Evolutionary conservation across 2,329 filamentous ascomycete species (phyloP).

Genomic region (Aspergillus viridinutans): DNA sequence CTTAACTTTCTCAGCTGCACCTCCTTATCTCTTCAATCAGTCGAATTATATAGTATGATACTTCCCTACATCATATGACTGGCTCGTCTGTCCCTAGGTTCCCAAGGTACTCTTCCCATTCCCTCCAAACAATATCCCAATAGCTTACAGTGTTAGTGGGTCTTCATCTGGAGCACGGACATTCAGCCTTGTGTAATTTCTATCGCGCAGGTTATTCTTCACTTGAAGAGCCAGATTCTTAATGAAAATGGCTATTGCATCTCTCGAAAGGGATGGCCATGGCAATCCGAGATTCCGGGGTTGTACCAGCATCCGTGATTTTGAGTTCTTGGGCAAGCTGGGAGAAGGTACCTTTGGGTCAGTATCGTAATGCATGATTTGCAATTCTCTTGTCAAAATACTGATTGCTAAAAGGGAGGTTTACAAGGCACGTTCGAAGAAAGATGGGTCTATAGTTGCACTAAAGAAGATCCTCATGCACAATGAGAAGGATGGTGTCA

Average conservation of each 20-base stretch:
- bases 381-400: conserved; percentile 6
- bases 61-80: not conserved
- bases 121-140: not conserved
- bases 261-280: conserved; percentile 44
- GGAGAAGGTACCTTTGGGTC: conserved; percentile 95
- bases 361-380: conserved; percentile 23
- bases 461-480: conserved; percentile 99
- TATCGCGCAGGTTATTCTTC: not conserved
- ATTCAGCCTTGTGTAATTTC: not conserved
- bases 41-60: not conserved
- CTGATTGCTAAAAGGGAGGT: conserved; percentile 62
- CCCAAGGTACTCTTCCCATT: not conserved
- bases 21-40: not conserved
- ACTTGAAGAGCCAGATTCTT: not conserved
- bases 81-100: not conserved
- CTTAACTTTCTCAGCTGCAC: not conserved
- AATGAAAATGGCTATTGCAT: conserved; percentile 32
- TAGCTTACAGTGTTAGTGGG: not conserved
- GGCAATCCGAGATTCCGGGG: conserved; percentile 66
- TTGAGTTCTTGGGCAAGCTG: conserved; percentile 51
- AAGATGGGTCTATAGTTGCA: conserved; percentile 71
- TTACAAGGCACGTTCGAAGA: conserved; percentile 77
- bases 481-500: conserved; percentile 92
- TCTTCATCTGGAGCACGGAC: not conserved
- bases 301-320: conserved; percentile 59